Evolutionary conservation across 495 filamentous ascomycete genomes (phyloP), one percentile per base, ranked within the genome.

Genomic region (Aspergillus leporis): DNA sequence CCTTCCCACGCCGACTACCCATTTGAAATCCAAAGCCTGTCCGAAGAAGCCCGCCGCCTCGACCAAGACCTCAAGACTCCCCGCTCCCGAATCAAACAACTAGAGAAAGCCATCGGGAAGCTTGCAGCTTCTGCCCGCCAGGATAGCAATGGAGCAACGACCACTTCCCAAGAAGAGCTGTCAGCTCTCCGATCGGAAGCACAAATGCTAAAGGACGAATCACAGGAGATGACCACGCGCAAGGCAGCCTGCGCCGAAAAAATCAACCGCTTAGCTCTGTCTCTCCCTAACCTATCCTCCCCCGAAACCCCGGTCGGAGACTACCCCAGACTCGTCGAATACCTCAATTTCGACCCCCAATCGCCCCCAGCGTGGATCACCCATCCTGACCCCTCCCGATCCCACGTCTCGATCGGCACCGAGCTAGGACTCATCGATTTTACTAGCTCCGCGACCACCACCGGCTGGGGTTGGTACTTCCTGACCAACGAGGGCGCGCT

Each of bases 401-500:
- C 89, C 0, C 94, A 98, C 70, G 88, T 92, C 7, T 82, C 93
- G 60, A 90, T 98, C 61, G 95, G 95, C 23, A 78, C 83, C 1
- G 83, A 89, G 61, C 82, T 98, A 0, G 82, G 85, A 21, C 77
- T 98, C 1, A 76, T 98, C 49, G 95, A 98, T 74, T 97, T 98
- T 66, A 78, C 86, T 12, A 84, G 79, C 53, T 91, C 92, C 3
- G 87, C 85, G 19, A 87, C 83, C 9, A 86, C 90, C 19, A 90
- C 86, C 34, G 94, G 94, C 16, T 98, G 93, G 93, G 94, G 94
- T 0, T 98, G 92, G 91, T 98, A 98, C 74, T 97, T 89, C 71
- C 85, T 98, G 0, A 80, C 87, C 32, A 90, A 95, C 72, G 93
- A 95, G 61, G 92, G 86, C 8, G 93, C 92, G 0, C 82, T 94